Evolutionary conservation across 2,329 filamentous ascomycete genomes (phyloP).

Genomic region (Cercospora brassicicola): DNA sequence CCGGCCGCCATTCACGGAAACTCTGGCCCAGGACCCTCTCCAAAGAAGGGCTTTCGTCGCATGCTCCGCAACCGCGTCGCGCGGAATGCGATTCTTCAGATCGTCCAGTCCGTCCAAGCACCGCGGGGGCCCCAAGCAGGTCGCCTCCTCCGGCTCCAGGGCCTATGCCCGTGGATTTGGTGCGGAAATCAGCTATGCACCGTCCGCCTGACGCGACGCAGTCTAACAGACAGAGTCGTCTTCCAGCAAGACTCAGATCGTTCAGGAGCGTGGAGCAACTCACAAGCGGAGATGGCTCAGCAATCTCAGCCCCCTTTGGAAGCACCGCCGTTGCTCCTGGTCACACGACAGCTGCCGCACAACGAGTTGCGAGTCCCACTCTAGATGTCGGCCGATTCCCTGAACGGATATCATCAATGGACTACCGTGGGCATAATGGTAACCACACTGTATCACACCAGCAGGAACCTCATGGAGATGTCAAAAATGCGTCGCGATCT

Average conservation of each 20-base stretch:
- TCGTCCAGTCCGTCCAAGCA: slow-evolving; percentile 4
- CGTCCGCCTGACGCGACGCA: neutral
- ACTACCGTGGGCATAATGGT: neutral
- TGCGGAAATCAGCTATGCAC: neutral
- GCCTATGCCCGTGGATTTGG: neutral
- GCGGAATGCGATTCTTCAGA: neutral
- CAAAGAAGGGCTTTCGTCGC: neutral
- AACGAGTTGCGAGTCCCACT: neutral
- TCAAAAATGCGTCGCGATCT: neutral
- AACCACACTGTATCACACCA: neutral
- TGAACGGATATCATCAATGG: neutral
- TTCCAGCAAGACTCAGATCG: neutral
- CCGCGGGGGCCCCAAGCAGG: neutral
- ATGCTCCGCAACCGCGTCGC: neutral
- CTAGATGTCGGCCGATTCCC: neutral
- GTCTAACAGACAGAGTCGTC: neutral
- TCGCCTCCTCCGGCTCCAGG: neutral
- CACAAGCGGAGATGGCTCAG: neutral
- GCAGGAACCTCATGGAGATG: neutral
- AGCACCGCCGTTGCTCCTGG: neutral
- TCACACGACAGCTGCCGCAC: neutral
- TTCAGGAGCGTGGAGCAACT: neutral
- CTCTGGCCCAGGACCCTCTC: slow-evolving; percentile 10
- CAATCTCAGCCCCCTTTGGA: neutral
- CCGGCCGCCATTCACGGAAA: slow-evolving; percentile 3